Conservation (phyloP, 306 rosid species). For the Trifolium subterraneum region DNA sequence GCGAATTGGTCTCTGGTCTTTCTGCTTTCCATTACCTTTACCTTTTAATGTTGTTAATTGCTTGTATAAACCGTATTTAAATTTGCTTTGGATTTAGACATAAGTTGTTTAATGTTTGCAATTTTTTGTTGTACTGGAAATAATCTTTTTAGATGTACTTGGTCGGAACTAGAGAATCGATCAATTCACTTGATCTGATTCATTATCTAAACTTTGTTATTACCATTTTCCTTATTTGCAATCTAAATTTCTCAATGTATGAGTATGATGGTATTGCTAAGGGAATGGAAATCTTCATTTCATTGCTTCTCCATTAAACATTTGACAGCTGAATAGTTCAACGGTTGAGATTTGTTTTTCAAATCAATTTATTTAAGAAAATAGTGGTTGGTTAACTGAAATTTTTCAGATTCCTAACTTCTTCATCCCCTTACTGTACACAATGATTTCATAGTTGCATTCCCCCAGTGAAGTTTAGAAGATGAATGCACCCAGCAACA, state of each 20-base stretch:
- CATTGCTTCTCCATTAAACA: too few relatives aligned
- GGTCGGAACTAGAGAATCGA: background rate
- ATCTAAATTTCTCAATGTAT: background rate
- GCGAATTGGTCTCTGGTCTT: constrained; percentile 38
- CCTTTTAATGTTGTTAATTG: constrained; percentile 35
- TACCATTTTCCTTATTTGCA: background rate
- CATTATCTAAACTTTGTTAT: background rate
- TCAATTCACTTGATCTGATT: constrained; percentile 18
- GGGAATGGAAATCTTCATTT: too few relatives aligned
- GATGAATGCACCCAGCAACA: too few relatives aligned
- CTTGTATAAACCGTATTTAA: constrained; percentile 15
- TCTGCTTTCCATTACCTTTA: constrained; percentile 46
- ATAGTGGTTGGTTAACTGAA: too few relatives aligned
- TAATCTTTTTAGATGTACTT: background rate
- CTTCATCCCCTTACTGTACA: too few relatives aligned
- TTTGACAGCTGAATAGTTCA: too few relatives aligned
- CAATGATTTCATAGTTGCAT: too few relatives aligned
- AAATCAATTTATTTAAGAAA: too few relatives aligned
- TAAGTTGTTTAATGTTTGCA: constrained; percentile 26
- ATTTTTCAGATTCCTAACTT: too few relatives aligned
- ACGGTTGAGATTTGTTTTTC: too few relatives aligned
- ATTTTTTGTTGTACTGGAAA: background rate
- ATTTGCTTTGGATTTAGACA: constrained; percentile 26
- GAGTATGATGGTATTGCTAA: background rate
- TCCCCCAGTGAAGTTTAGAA: too few relatives aligned